Evolutionary conservation across 139 green algal species (phyloP), one percentile per base, ranked within the genome.

Genomic region (Spirogloea muscicola): DNA sequence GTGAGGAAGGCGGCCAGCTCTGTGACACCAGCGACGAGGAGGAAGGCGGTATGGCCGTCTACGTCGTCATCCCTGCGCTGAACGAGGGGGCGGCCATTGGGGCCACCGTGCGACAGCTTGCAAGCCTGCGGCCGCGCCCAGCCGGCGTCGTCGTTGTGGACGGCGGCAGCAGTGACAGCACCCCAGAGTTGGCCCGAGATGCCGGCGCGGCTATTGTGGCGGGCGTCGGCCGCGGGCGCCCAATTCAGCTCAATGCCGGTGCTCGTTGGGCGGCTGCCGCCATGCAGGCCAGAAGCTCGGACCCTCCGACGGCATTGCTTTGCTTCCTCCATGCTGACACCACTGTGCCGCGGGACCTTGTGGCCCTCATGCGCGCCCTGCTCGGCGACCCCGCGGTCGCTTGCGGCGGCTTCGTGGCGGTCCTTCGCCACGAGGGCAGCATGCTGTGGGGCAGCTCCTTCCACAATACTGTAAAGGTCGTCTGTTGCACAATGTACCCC

Each of bases 271-370:
- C 3, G 43, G 27, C 13, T 5, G 59, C 59, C 10, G 46, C 16
- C 10, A 5, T 51, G 59, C 41, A 25, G 25, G 18, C 27, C 5
- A 6, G 9, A 33, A 36, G 27, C n/a, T 31, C 41, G 6, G 25
- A 68, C 27, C n/a, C 51, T 38, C 9, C 51, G 34, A 25, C 51
- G 27, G 43, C 33, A 41, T 31, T 37, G 6, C 27, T 68, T 18
- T 68, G 59, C 27, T 68, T 68, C 48, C 37, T 68, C 13, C 59
- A 68, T 33, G 59, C 59, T 29, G 59, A 68, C 27, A 68, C 59
- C 16, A 68, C 16, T 18, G 59, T 68, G 6, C 59, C 59, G 16
- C 25, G 16, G 4, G 59, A 68, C 27, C 27, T 68, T 33, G 59
- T 68, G 7, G 7, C 6, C 18, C 37, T 62, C 40, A 33, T 62